These are phyloP conservation scores for Saccharomycopsis oosterbeekiorum DNA, from an alignment of 805 yeast genomes.

Conservation along the genomic window DNA sequence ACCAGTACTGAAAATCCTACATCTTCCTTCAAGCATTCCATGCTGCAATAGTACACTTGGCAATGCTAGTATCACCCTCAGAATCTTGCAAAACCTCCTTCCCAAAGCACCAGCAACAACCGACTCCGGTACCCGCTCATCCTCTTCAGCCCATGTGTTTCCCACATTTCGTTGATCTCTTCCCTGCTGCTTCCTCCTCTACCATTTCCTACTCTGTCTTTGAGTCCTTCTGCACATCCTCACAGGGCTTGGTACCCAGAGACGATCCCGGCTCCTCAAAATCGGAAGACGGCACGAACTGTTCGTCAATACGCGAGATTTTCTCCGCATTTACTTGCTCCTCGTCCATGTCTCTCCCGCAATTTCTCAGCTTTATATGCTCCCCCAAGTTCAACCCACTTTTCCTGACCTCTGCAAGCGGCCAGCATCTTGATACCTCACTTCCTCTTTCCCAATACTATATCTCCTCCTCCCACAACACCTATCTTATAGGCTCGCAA, in stretches of 20 bases:
- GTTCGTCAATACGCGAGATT: not conserved
- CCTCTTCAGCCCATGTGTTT: not conserved
- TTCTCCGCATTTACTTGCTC: not conserved
- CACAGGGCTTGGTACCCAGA: not conserved
- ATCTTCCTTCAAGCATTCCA: too few species aligned
- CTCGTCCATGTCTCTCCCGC: not conserved
- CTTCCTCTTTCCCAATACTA: conserved; percentile 77
- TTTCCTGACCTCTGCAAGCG: not conserved
- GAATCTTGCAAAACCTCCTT: not conserved
- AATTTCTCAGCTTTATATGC: not conserved
- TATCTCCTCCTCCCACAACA: conserved; percentile 91
- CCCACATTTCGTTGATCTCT: not conserved
- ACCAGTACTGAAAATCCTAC: too few species aligned
- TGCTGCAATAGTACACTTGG: too few species aligned
- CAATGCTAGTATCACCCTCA: not conserved
- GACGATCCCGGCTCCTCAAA: not conserved
- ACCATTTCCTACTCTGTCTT: not conserved
- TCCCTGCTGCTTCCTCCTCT: not conserved
- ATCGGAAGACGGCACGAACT: not conserved
- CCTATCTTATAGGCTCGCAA: conserved; percentile 83
- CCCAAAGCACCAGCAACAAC: not conserved
- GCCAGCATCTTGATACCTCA: conserved; percentile 18
- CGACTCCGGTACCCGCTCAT: not conserved
- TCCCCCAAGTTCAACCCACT: not conserved
- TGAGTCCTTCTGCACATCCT: not conserved